Conservation (phyloP, 768 basidiomycete species). For the Pleurotus eryngii region DNA sequence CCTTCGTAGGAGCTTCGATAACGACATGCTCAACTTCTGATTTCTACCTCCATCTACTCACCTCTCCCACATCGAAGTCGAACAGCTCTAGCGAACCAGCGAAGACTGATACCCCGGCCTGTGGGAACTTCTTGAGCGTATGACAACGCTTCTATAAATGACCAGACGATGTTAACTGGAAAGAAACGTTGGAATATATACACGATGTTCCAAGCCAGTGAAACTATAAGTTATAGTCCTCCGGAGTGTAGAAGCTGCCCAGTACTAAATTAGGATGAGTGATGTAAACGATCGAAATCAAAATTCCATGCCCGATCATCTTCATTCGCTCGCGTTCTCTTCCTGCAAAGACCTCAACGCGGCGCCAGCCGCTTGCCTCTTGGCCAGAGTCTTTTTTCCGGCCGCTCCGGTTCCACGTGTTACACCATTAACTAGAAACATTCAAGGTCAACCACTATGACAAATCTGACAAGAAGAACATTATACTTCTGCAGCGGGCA, state of each 20-base stretch:
- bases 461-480: constrained; percentile 5
- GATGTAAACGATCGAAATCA: neutral
- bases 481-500: constrained; percentile 54
- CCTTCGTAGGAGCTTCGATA: too few species aligned
- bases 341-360: constrained; percentile 37
- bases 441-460: constrained; percentile 10
- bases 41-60: too few species aligned
- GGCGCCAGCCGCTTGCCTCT: constrained; percentile 41
- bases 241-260: neutral
- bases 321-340: constrained; percentile 9
- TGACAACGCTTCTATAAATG: constrained; percentile 1
- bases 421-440: constrained; percentile 45
- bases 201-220: neutral
- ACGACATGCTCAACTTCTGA: too few species aligned
- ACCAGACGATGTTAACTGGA: neutral
- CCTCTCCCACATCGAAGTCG: too few species aligned
- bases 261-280: neutral
- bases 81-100: too few species aligned
- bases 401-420: constrained; percentile 48
- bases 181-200: constrained; percentile 7
- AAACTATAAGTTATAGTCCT: constrained; percentile 1
- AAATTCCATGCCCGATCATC: neutral
- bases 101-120: neutral
- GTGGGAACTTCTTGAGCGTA: neutral
- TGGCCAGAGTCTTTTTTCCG: constrained; percentile 47